Evolutionary conservation across 108 stramenopile genomes (phyloP).

Genomic region (Epithemia pelagica): DNA sequence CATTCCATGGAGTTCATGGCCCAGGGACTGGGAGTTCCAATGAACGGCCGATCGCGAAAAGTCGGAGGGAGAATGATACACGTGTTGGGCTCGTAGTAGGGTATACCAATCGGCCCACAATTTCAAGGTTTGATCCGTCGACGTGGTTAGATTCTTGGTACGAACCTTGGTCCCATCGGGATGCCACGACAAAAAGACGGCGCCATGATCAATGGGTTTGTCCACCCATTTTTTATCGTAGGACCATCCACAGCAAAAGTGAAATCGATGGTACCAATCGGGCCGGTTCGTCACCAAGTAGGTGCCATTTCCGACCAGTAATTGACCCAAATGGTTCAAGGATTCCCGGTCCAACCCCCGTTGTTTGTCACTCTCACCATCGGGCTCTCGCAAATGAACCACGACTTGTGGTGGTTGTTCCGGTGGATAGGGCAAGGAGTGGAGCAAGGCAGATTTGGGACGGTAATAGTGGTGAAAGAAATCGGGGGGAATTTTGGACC

Average conservation of each 20-base stretch:
- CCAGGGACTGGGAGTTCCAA: constrained; percentile 13
- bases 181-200: constrained; percentile 3
- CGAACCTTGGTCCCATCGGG: not conserved
- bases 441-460: constrained; percentile 15
- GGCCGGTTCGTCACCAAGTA: constrained; percentile 42
- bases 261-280: constrained; percentile 31
- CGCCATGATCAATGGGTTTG: constrained; percentile 31
- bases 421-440: constrained; percentile 15
- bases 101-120: constrained; percentile 49
- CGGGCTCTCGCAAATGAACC: constrained; percentile 39
- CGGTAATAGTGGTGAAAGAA: constrained; percentile 19
- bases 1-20: not conserved
- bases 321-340: constrained; percentile 16
- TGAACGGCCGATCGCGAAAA: constrained; percentile 35
- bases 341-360: constrained; percentile 29
- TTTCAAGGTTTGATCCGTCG: constrained; percentile 13
- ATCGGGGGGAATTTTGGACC: constrained; percentile 9
- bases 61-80: constrained; percentile 43
- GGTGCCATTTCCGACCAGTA: constrained; percentile 14
- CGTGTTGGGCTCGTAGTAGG: constrained; percentile 20
- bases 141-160: not conserved
- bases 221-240: constrained; percentile 4
- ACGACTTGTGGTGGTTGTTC: constrained; percentile 18
- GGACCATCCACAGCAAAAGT: constrained; percentile 27
- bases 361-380: constrained; percentile 19